phyloP scores from a whole-genome alignment of 768 basidiomycete species.

The Pisolithus tinctorius region DNA sequence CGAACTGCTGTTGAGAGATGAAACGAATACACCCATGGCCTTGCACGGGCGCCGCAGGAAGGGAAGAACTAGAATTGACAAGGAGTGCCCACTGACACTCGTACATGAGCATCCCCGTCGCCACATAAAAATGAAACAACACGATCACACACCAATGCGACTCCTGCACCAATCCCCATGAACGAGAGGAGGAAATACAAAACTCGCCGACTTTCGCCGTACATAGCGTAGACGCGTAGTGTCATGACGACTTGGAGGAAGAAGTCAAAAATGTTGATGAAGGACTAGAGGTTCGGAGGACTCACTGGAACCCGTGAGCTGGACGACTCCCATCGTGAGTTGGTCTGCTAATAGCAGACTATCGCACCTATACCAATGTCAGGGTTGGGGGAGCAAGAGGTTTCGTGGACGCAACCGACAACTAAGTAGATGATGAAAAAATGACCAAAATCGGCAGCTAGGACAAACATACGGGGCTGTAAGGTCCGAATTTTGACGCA shows the following conservation, averaged over 20 bases:
- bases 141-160: constrained; percentile 5
- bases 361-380: constrained; percentile 1
- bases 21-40: not conserved
- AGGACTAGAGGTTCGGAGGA: not conserved
- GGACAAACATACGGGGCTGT: constrained; percentile 1
- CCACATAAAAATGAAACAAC: too few species aligned
- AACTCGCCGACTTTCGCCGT: constrained; percentile 4
- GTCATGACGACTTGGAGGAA: constrained; percentile 10
- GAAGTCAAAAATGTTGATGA: not conserved
- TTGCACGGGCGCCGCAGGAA: too few species aligned
- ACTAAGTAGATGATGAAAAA: not conserved
- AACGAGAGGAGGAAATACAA: constrained; percentile 1
- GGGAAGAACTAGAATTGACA: too few species aligned
- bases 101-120: too few species aligned
- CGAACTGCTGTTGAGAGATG: constrained; percentile 1
- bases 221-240: constrained; percentile 18
- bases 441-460: too few species aligned
- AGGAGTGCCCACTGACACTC: too few species aligned
- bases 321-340: constrained; percentile 3
- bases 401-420: constrained; percentile 4
- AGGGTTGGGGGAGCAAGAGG: not conserved
- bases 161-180: not conserved
- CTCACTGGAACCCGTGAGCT: constrained; percentile 8
- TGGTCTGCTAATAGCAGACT: not conserved
- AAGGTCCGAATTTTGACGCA: not conserved